Evolutionary conservation across 306 rosid species (phyloP), one percentile per base, ranked within the genome.

Genomic region (Cucumis cinereus): DNA sequence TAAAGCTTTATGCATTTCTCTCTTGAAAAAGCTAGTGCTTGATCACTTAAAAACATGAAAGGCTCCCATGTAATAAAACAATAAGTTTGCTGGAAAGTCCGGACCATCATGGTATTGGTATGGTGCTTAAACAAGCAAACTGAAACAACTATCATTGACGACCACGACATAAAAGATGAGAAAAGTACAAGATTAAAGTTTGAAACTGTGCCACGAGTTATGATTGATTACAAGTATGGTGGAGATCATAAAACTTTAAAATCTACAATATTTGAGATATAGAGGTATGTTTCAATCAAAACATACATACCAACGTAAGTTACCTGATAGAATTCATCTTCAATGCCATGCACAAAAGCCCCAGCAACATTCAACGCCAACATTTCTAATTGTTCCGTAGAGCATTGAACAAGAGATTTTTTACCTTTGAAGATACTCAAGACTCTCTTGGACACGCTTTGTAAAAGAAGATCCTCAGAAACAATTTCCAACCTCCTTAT

Each of bases 241-340:
- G 64, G 49, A 74, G 35, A 54, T 22, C 8, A 73, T 45, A 52
- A 20, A 8, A 16, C 8, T 3, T 6, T 35, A 28, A 68, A 68
- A 73, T 50, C 77, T 19, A 26, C 5, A 35, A 45, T 23, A 45
- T 49, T 45, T 13, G 20, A 12, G 35, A 47, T 10, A 43, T 14
- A 24, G 8, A 19, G 11, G 45, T 73, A 49, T 30, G 33, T 63
- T 52, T 50, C 74, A 77, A 14, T 17, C 9, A 49, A 47, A 58
- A 16, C 16, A 69, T 7, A 36, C 2, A 57, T n/a, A 19, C 11
- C 15, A 73, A 13, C 36, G 14, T 41, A 83, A 75, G 74, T 82
- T 89, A 90, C 98, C 96, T 91, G 91, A 78, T 81, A 84, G 86
- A 88, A 91, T 85, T 91, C 98, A 83, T 94, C 98, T 85, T 94